Evolutionary conservation across 139 green algal genomes (phyloP), one percentile per base, ranked within the genome.

Genomic region (Volvox africanus): DNA sequence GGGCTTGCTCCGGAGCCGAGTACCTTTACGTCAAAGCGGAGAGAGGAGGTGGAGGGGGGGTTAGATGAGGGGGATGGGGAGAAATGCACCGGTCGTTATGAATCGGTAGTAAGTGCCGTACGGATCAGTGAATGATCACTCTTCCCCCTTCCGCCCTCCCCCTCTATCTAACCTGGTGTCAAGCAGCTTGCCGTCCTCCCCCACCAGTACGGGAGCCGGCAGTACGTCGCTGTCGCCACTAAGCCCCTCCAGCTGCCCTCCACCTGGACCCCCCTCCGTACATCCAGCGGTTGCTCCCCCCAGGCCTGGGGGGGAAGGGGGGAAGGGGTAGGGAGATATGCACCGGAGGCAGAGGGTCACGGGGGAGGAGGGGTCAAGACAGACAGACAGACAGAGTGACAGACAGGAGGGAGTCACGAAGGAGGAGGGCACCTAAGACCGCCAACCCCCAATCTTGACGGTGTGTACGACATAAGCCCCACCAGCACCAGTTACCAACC

Each of bases 1-100:
- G 89, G 65, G 95, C 94, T 93, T 99, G 97, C 94, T 98, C 93
- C 61, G 95, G 37, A 0, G 82, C 68, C 22, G 80, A 88, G 88
- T 92, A 92, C 13, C 67, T 75, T 12, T 11, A 75, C 67, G 67
- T 26, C 9, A 28, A 26, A 12, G 67, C 5, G 9, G 44, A 55
- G 44, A 9, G 44, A 9, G 44, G 9, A 55, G 5, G 44, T 5
- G 44, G 44, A 9, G 44, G 9, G 9, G 44, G 44, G 44, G 9
- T 55, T 9, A 9, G 44, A 55, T 55, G 44, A 55, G 44, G n/a
- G n/a, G n/a, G n/a, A n/a, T n/a, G n/a, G n/a, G n/a, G 44, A 55
- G 44, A 9, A 55, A 55, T 55, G 44, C 44, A 9, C 44, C 44
- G 9, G 44, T 55, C 44, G 44, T 55, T 9, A 55, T 9, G 5